Percentiles rank a stretch among this genome's conserved stretches.
Conservation (phyloP, 108 stramenopile genomes). For the Skeletonema tropicum region DNA sequence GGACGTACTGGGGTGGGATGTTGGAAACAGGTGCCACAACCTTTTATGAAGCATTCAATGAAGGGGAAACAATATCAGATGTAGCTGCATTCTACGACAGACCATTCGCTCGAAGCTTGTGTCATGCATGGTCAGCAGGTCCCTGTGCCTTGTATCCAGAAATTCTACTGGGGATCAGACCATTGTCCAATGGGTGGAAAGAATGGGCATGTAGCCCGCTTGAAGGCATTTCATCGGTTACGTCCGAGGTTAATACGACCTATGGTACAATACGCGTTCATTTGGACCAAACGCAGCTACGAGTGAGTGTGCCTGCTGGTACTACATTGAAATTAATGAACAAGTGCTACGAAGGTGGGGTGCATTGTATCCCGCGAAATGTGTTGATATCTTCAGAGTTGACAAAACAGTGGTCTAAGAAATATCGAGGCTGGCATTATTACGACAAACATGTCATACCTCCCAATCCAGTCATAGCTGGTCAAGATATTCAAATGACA, state of each 20-base stretch:
- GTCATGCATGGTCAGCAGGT: slow-evolving; percentile 49
- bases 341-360: slow-evolving; percentile 13
- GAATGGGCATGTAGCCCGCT: slow-evolving; percentile 32
- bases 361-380: slow-evolving; percentile 19
- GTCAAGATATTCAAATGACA: slow-evolving; percentile 41
- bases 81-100: slow-evolving; percentile 35
- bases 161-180: slow-evolving; percentile 38
- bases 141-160: slow-evolving; percentile 45
- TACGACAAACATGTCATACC: slow-evolving; percentile 37
- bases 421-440: slow-evolving; percentile 46
- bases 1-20: slow-evolving; percentile 50
- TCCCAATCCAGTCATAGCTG: slow-evolving; percentile 21
- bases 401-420: slow-evolving; percentile 30
- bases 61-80: slow-evolving; percentile 24
- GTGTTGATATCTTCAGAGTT: slow-evolving; percentile 27
- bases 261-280: slow-evolving; percentile 22
- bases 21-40: slow-evolving; percentile 36
- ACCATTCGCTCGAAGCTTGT: slow-evolving; percentile 41
- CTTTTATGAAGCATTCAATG: slow-evolving; percentile 47
- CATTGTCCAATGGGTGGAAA: slow-evolving; percentile 45
- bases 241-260: slow-evolving; percentile 12
- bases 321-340: slow-evolving; percentile 43
- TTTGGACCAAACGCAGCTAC: slow-evolving; percentile 12
- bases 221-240: slow-evolving; percentile 6
- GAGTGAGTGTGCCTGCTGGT: slow-evolving; percentile 26